A percentile compares a stretch with the other conserved stretches of the same genome.
Conservation (phyloP, 371 early-diverging fungal genomes). For the Blakeslea trispora region DNA sequence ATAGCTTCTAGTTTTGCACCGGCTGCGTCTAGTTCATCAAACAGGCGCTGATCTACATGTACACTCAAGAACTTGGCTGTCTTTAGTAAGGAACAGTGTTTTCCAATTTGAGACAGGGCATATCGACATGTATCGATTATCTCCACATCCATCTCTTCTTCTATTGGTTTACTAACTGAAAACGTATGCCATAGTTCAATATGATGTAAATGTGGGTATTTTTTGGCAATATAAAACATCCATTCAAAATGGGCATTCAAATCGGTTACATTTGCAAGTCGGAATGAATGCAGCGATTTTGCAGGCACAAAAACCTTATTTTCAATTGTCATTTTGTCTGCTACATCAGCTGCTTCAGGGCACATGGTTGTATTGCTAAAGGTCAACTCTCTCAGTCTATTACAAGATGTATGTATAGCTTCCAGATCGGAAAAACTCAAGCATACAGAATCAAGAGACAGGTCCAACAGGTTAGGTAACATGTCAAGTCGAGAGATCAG, state of each 20-base stretch:
- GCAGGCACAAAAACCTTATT: too few relatives aligned
- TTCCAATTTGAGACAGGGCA: conserved; percentile 7
- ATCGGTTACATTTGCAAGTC: conserved; percentile 2
- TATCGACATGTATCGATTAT: conserved; percentile 5
- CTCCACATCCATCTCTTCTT: neutral
- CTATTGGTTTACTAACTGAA: conserved; percentile 9
- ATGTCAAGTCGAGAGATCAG: conserved; percentile 9
- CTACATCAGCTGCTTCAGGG: conserved; percentile 6
- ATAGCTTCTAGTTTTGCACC: conserved; percentile 12
- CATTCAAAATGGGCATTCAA: conserved; percentile 15
- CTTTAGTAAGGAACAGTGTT: conserved; percentile 7
- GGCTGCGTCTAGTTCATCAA: conserved; percentile 13
- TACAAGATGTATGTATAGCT: conserved; percentile 16
- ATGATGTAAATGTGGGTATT: conserved; percentile 8
- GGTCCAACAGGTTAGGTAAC: conserved; percentile 2
- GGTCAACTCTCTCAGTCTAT: conserved; percentile 8
- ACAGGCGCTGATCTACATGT: conserved; percentile 12
- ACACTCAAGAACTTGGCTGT: conserved; percentile 14
- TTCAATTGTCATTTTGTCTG: too few relatives aligned
- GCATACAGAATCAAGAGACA: conserved; percentile 11
- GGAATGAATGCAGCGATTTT: conserved; percentile 1
- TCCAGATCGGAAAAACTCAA: conserved; percentile 17
- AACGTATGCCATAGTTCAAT: conserved; percentile 15
- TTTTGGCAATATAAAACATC: conserved; percentile 16
- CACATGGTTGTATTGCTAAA: conserved; percentile 7